Conservation (phyloP, 1,139 yeast genomes). For the Magnusiomyces paraingens region DNA sequence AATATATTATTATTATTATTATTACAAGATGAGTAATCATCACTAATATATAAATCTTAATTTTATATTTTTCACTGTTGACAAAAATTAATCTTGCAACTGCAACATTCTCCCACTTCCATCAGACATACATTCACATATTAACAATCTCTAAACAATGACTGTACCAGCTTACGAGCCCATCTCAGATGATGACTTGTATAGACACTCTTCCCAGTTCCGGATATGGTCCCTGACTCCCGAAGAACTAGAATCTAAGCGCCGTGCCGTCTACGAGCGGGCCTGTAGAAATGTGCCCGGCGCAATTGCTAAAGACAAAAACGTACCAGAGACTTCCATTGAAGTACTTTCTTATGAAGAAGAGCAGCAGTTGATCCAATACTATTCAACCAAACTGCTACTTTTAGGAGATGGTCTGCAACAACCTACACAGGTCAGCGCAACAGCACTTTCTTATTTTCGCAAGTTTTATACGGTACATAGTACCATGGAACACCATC, state of each 20-base stretch:
- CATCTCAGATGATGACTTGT: conserved; percentile 63
- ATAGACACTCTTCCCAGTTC: conserved; percentile 80
- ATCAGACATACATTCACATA: no score
- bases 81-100: no score
- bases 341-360: conserved; percentile 51
- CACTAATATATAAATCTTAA: no score
- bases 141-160: no score
- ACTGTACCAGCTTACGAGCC: no score
- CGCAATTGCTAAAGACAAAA: conserved; percentile 24
- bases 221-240: conserved; percentile 75
- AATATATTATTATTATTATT: no score
- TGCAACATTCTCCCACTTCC: no score
- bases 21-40: no score
- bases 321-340: conserved; percentile 7
- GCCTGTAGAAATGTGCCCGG: conserved; percentile 34
- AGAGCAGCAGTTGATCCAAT: conserved; percentile 58
- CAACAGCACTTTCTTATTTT: conserved; percentile 82
- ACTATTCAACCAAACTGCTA: conserved; percentile 65
- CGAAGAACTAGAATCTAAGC: conserved; percentile 44
- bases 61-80: no score
- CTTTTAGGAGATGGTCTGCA: conserved; percentile 51
- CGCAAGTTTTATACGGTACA: conserved; percentile 72
- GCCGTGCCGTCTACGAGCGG: conserved; percentile 45
- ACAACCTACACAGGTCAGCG: conserved; percentile 60
- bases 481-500: conserved; percentile 82